These are phyloP conservation scores for Volvariella surrecta DNA, from an alignment of 1,284 basidiomycete species.

Conservation along the genomic window DNA sequence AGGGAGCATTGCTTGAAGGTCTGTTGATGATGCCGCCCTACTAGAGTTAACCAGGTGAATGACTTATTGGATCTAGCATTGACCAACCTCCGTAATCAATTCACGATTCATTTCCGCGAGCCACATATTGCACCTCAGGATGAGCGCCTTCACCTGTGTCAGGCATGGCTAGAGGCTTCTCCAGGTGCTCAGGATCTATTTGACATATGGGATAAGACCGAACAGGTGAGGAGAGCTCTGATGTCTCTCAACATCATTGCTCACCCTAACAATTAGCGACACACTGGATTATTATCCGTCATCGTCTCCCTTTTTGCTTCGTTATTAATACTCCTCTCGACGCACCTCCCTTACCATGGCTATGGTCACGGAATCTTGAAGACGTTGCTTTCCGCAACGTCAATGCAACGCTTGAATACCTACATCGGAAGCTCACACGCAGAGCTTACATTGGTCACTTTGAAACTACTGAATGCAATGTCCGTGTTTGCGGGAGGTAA, in stretches of 20 bases:
- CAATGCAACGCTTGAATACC: slow-evolving; percentile 45
- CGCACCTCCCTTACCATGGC: slow-evolving; percentile 56
- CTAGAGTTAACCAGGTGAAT: neutral
- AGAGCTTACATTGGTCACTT: slow-evolving; percentile 52
- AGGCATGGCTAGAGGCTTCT: slow-evolving; percentile 49
- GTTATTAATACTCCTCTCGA: slow-evolving; percentile 49
- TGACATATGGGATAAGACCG: slow-evolving; percentile 44
- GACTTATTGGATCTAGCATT: slow-evolving; percentile 25
- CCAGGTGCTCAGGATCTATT: slow-evolving; percentile 56
- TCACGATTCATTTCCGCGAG: slow-evolving; percentile 39
- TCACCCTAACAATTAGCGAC: too few relatives aligned
- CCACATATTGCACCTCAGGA: slow-evolving; percentile 41
- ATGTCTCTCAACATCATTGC: too few relatives aligned
- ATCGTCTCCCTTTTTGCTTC: slow-evolving; percentile 46
- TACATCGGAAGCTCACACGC: slow-evolving; percentile 52
- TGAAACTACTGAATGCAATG: slow-evolving; percentile 55
- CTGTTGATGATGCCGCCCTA: neutral
- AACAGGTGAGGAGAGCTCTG: slow-evolving; percentile 42
- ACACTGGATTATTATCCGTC: slow-evolving; percentile 33
- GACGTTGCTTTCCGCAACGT: slow-evolving; percentile 42
- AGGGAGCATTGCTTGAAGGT: neutral
- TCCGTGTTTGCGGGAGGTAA: slow-evolving; percentile 55
- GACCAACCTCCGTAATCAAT: slow-evolving; percentile 41
- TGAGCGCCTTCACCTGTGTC: slow-evolving; percentile 45
- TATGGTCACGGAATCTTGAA: slow-evolving; percentile 54